A percentile compares a stretch with the other conserved stretches of the same genome.
Conservation (phyloP, 257 asterid genomes). For the Rauvolfia tetraphylla region DNA sequence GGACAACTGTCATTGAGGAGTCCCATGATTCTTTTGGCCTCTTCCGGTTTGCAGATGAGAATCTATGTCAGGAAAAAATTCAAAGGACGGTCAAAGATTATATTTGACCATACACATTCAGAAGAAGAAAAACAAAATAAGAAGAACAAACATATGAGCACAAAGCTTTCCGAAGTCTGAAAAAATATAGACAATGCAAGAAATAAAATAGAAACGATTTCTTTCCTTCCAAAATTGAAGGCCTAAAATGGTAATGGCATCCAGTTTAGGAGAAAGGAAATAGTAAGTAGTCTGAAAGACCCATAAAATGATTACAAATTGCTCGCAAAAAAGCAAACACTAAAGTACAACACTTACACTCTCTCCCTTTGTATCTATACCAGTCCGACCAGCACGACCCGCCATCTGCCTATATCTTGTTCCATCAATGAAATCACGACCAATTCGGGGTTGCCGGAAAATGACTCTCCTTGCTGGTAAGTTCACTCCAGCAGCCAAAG, state of each 20-base stretch:
- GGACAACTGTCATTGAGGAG: slow-evolving; percentile 85
- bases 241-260: neutral
- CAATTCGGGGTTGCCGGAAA: slow-evolving; percentile 96
- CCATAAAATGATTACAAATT: neutral
- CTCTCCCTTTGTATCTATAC: slow-evolving; percentile 98
- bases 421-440: slow-evolving; percentile 94
- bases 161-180: neutral
- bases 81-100: slow-evolving; percentile 11
- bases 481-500: slow-evolving; percentile 99
- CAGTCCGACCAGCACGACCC: slow-evolving; percentile 99
- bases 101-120: neutral
- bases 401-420: slow-evolving; percentile 96
- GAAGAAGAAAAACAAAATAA: neutral
- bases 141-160: neutral
- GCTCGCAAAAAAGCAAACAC: neutral
- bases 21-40: slow-evolving; percentile 62
- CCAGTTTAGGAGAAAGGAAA: neutral
- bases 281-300: neutral
- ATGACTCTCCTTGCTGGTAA: slow-evolving; percentile 98
- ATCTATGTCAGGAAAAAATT: slow-evolving; percentile 42
- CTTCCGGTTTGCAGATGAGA: slow-evolving; percentile 87
- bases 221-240: neutral
- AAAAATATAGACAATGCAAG: neutral
- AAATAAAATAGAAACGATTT: slow-evolving; percentile 2
- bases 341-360: slow-evolving; percentile 56